Base-by-base conservation (phyloP, 2,329 filamentous ascomycete species). In the Aureobasidium sp. region DNA sequence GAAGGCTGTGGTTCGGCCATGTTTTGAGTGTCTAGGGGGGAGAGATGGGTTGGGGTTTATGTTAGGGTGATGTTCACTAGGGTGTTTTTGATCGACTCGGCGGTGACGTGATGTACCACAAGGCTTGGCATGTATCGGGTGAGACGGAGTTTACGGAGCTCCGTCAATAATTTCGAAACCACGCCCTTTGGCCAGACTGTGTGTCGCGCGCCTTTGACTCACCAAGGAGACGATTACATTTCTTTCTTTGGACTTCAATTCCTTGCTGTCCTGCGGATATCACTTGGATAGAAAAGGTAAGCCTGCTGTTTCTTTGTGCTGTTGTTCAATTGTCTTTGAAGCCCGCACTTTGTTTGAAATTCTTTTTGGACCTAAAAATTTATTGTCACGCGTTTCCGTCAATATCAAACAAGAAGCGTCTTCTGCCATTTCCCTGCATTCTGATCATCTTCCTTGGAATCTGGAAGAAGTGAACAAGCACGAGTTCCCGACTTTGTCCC, bases 1-100 rank as follows among this genome's bases (percentile, higher is more conserved):
- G 78, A 69, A 43, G 85, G 83, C 71, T 87, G 84, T 50, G 82
- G 81, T 71, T 81, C 81, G 64, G 85, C 81, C 84, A 88, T 87
- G 1, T 43, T 23, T 4, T 23, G 19, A 38, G 33, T 33, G 25
- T 35, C 13, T 40, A 25, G 7, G 37, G 5, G 17, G 19, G 15
- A 2, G 19, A 29, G 43, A 27, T 45, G 23, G 15, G 23, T 47
- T 25, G 40, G 35, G 42, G 29, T 47, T 27, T 27, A 9, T 35
- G 33, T 35, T 11, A 35, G 29, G 4, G 3, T 46, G 33, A 47
- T 40, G 43, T 43, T 38, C 37, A 59, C 46, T 49, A 21, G 43
- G 40, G 46, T 45, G 54, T 45, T 57, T n/a, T 57, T 47, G 29
- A 38, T 35, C 10, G 27, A 4, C 54, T 49, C 21, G 43, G 33